phyloP scores from a whole-genome alignment of 225 moss, liverwort and hornwort genomes.

The Ulota crispa region DNA sequence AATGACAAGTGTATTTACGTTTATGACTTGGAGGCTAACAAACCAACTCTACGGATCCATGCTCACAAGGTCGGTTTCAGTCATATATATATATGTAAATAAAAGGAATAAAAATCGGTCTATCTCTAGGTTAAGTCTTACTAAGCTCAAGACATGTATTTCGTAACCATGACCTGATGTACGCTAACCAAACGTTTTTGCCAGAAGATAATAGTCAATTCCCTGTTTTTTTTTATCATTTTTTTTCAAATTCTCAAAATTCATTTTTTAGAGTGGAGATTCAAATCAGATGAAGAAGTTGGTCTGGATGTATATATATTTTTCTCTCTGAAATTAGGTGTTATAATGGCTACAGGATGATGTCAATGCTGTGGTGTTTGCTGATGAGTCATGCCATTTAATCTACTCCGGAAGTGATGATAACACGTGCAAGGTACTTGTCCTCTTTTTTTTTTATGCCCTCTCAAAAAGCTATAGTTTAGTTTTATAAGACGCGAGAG shows the following conservation, averaged over 20 bases:
- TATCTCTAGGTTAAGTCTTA: not conserved
- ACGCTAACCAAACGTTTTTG: too few relatives aligned
- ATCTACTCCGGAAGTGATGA: constrained; percentile 92
- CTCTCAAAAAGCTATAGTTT: not conserved
- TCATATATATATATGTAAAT: not conserved
- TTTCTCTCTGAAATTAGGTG: not conserved
- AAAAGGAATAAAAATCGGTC: not conserved
- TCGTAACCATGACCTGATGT: too few relatives aligned
- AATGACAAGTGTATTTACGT: constrained; percentile 73
- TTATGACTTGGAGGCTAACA: constrained; percentile 75
- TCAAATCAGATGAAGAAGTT: too few relatives aligned
- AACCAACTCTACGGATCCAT: constrained; percentile 52
- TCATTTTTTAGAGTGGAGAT: too few relatives aligned
- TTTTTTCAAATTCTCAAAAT: too few relatives aligned
- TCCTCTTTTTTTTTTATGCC: too few relatives aligned
- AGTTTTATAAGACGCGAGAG: not conserved
- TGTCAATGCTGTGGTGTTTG: constrained; percentile 83
- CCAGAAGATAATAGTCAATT: too few relatives aligned
- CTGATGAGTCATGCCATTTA: constrained; percentile 66
- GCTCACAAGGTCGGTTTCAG: constrained; percentile 58
- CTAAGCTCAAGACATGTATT: not conserved
- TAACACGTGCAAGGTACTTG: constrained; percentile 61
- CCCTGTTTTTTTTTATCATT: too few relatives aligned
- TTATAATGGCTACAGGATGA: constrained; percentile 57
- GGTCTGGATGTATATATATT: too few relatives aligned